Evolutionary conservation across 2,329 filamentous ascomycete species (phyloP).

Genomic region (Botrytis squamosa): DNA sequence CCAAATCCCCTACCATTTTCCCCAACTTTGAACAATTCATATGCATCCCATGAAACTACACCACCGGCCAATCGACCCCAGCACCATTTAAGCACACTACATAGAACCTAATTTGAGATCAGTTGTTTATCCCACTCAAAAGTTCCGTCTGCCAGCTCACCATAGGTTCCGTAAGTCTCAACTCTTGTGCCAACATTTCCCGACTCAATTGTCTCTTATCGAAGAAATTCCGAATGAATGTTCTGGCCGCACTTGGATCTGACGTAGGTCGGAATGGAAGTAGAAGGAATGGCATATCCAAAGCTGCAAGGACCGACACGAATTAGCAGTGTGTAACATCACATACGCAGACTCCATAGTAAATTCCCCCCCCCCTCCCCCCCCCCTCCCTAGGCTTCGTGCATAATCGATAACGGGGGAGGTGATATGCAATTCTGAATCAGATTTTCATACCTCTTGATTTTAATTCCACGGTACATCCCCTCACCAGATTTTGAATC

Average conservation of each 20-base stretch:
- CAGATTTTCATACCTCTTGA: conserved; percentile 73
- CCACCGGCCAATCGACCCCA: conserved; percentile 91
- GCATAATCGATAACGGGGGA: conserved; percentile 35
- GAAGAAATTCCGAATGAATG: conserved; percentile 92
- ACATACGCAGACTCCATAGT: conserved; percentile 18
- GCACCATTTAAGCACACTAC: conserved; percentile 96
- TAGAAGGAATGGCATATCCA: conserved; percentile 88
- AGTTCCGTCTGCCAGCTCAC: conserved; percentile 50
- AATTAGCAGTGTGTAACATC: conserved; percentile 34
- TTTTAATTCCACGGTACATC: conserved; percentile 90
- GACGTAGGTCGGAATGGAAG: conserved; percentile 92
- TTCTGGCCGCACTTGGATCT: conserved; percentile 86
- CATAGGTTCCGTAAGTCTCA: conserved; percentile 91
- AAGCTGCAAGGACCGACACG: conserved; percentile 53
- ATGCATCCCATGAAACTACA: conserved; percentile 94
- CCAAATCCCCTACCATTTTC: conserved; percentile 71
- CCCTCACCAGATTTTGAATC: conserved; percentile 79
- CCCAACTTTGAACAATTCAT: conserved; percentile 92
- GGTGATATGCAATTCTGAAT: conserved; percentile 24
- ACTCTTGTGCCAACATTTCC: conserved; percentile 74
- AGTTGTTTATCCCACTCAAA: conserved; percentile 33
- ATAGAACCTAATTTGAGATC: conserved; percentile 66
- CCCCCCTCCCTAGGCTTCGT: conserved; percentile 23
- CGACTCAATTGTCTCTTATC: conserved; percentile 66
- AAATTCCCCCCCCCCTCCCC: not conserved